Evolutionary conservation across 1,139 yeast species (phyloP), one percentile per base, ranked within the genome.

Genomic region (Debaryomyces psychrophilus): DNA sequence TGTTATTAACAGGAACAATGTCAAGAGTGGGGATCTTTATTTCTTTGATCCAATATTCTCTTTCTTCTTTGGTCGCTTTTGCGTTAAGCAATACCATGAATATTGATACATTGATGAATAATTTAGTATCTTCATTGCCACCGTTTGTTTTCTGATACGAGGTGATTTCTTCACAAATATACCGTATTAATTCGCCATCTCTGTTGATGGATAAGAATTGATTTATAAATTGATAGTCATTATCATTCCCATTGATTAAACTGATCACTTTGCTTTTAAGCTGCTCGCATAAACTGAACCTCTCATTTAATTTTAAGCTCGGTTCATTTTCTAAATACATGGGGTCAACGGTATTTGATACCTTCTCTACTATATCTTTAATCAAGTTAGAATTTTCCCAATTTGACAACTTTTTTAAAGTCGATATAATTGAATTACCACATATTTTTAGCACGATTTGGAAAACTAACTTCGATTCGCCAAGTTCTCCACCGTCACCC

Each of bases 71-170:
- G 1, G 58, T 50, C 7, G 53, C 49, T 7, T 65, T 50, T 0
- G 62, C 56, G 14, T 53, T 52, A 28, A 55, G 52, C 5, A 63
- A 43, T 11, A 62, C 48, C 11, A 67, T 43, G 37, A 55, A 69
- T 1, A 64, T 47, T 6, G 65, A 52, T 23, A 68, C 50, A 46
- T 67, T 69, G 11, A 69, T 59, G 20, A 64, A 55, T 12, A 65
- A 50, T 42, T 67, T 65, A 5, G 60, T 50, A 34, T 63, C 64
- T 44, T 71, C 76, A 44, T 59, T 60, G 9, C 33, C 35, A 8
- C 33, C 29, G 43, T 56, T 61, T 14, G 57, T 51, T 44, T 56
- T 58, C 37, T 60, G 64, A 38, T 50, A 29, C 53, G 50, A 15
- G 8, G 35, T 31, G 22, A 59, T 55, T 41, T 63, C 65, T 23